Base-by-base conservation (phyloP, 2,329 filamentous ascomycete species). In the Xylaria sp. region DNA sequence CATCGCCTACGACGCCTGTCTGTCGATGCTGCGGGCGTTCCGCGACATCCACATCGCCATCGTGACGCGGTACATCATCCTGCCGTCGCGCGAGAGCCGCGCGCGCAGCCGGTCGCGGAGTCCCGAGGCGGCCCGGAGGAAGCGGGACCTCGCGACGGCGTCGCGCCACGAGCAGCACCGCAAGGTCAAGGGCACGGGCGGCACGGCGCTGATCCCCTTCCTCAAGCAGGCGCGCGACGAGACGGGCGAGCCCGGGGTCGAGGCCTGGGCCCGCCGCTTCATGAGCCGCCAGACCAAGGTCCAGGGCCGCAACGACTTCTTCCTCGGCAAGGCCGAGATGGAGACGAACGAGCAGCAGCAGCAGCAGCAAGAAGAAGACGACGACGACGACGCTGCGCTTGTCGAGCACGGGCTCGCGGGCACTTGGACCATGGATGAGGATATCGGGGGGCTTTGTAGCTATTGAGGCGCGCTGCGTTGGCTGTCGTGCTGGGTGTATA, bases 31-130 rank as follows among this genome's bases (percentile, higher is more conserved):
- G 45, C 81, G 82, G 57, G 73, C 76, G 16, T 87, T 97, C 67
- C 87, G 92, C 54, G 92, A 97, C 73, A 96, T 92, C 72, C 94
- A 99, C 72, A 96, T 99, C 65, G 90, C 91, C 71, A 93, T 99
- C 64, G 94, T 99, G 17, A 92, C 91, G 4, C 89, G 94, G 39
- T 99, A 97, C 76, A 96, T 99, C 71, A 89, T 99, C 66, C 78
- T 94, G 62, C 92, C 93, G 41, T 92, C 90, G 1, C 86, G 89
- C 20, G 89, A 93, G 71, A 83, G 86, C 6, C 81, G 88, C 48
- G 84, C 83, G 1, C 77, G 86, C 42, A 83, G 84, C 54, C 81
- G 85, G 41, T 85, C 85, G 26, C 77, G 79, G 50, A 84, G 78
- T 56, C 82, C 79, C 18, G 80, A 81, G 67, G 76, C 71, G n/a